These are phyloP conservation scores for Allium fistulosum DNA, from an alignment of 106 monocot species.

Conservation along the genomic window DNA sequence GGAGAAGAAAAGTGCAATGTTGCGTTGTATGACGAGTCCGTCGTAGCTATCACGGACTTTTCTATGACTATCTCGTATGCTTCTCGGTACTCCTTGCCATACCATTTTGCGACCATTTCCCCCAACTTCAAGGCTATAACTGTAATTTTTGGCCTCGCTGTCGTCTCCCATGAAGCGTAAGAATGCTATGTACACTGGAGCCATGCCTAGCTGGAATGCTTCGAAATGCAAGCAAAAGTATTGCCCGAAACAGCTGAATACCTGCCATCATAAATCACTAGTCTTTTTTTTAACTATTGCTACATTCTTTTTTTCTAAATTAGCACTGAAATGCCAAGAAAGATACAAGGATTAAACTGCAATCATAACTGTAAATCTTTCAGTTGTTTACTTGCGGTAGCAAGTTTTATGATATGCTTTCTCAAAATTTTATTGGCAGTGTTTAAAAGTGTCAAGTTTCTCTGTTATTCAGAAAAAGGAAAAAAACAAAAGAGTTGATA, in stretches of 20 bases:
- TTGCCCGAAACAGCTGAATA: slow-evolving; percentile 22
- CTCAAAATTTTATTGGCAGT: too few species aligned
- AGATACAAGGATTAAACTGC: too few species aligned
- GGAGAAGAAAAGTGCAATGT: slow-evolving; percentile 39
- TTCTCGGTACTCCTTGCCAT: slow-evolving; percentile 42
- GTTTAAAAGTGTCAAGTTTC: too few species aligned
- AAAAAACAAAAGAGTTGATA: too few species aligned
- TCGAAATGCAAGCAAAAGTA: slow-evolving; percentile 21
- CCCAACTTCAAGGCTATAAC: slow-evolving; percentile 19
- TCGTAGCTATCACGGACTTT: slow-evolving; percentile 45
- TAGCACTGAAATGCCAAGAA: too few species aligned
- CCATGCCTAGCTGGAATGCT: slow-evolving; percentile 18
- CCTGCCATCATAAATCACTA: slow-evolving; percentile 3
- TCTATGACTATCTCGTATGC: slow-evolving; percentile 43
- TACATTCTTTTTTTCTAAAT: too few species aligned
- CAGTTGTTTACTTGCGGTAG: too few species aligned
- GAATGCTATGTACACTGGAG: slow-evolving; percentile 20
- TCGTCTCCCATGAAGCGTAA: slow-evolving; percentile 19
- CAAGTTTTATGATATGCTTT: too few species aligned
- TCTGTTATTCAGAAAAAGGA: too few species aligned
- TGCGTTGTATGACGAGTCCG: slow-evolving; percentile 38
- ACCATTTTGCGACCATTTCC: slow-evolving; percentile 20
- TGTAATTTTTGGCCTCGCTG: slow-evolving; percentile 18
- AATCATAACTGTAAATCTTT: too few species aligned
- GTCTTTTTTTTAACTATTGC: background rate